phyloP scores from a whole-genome alignment of 192 early-diverging fungal species.

The Linnemannia exigua region DNA sequence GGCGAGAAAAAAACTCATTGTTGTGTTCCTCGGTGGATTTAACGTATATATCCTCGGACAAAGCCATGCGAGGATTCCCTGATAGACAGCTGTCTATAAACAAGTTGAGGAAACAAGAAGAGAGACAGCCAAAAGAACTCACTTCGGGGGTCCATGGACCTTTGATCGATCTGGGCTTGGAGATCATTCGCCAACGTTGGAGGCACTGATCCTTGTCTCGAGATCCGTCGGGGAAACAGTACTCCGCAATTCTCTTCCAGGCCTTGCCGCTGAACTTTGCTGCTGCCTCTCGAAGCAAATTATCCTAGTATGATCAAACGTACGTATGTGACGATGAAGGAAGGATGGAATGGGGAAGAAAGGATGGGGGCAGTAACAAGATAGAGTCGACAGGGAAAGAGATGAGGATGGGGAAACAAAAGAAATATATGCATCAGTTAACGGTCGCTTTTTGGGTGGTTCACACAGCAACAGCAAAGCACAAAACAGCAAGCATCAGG shows the following conservation, averaged over 20 bases:
- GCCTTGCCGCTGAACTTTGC: slow-evolving; percentile 48
- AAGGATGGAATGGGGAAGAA: background rate
- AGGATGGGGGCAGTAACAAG: background rate
- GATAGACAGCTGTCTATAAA: background rate
- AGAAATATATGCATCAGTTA: background rate
- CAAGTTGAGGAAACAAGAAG: background rate
- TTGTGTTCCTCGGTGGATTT: background rate
- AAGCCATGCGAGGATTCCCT: background rate
- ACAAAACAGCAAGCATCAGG: too few relatives aligned
- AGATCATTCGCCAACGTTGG: slow-evolving; percentile 54
- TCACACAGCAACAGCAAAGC: background rate
- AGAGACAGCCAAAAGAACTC: background rate
- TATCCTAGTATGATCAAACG: slow-evolving; percentile 15
- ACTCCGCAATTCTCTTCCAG: slow-evolving; percentile 50
- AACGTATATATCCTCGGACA: background rate
- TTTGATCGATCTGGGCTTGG: slow-evolving; percentile 54
- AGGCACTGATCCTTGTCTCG: slow-evolving; percentile 52
- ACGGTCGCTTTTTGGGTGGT: background rate
- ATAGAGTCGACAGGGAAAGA: background rate
- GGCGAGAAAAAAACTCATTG: background rate
- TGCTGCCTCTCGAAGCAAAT: slow-evolving; percentile 32
- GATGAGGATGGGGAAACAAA: background rate
- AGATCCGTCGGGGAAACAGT: slow-evolving; percentile 48
- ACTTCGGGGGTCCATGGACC: slow-evolving; percentile 57
- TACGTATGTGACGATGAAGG: background rate